Evolutionary conservation across 805 yeast genomes (phyloP).

Genomic region (Maudiozyma serrabonitensis): DNA sequence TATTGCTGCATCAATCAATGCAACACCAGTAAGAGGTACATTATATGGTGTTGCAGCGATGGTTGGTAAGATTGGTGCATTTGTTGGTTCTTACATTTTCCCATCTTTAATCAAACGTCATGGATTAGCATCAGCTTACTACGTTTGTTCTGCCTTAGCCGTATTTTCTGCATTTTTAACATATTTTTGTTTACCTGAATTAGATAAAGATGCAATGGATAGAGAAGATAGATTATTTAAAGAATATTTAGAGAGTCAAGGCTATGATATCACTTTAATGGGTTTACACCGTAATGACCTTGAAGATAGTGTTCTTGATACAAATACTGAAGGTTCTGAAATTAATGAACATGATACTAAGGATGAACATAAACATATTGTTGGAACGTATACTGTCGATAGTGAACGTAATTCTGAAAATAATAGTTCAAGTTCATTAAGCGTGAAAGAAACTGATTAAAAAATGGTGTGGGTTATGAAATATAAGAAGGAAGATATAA

Average conservation of each 20-base stretch:
- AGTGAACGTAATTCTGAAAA: too few species aligned
- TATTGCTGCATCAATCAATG: constrained; percentile 75
- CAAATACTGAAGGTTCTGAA: too few species aligned
- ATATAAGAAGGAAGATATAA: too few species aligned
- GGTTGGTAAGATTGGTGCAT: constrained; percentile 85
- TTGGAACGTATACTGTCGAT: too few species aligned
- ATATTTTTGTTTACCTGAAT: constrained; percentile 62
- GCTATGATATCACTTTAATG: background rate
- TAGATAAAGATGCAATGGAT: constrained; percentile 74
- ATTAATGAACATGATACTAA: too few species aligned
- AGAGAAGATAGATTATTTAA: constrained; percentile 67
- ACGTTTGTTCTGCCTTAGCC: constrained; percentile 70
- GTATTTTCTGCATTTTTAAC: constrained; percentile 60
- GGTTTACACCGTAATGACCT: background rate
- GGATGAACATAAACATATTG: too few species aligned
- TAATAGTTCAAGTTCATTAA: too few species aligned
- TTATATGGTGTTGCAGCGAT: constrained; percentile 91
- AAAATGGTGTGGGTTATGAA: too few species aligned
- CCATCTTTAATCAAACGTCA: constrained; percentile 62
- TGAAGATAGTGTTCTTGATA: too few species aligned
- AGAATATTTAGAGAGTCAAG: constrained; percentile 43
- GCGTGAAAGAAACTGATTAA: too few species aligned
- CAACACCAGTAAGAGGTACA: constrained; percentile 84
- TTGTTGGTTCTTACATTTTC: constrained; percentile 81
- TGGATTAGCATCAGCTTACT: constrained; percentile 72